phyloP scores from a whole-genome alignment of 148 eudicot species.

The Selenicereus undatus region DNA sequence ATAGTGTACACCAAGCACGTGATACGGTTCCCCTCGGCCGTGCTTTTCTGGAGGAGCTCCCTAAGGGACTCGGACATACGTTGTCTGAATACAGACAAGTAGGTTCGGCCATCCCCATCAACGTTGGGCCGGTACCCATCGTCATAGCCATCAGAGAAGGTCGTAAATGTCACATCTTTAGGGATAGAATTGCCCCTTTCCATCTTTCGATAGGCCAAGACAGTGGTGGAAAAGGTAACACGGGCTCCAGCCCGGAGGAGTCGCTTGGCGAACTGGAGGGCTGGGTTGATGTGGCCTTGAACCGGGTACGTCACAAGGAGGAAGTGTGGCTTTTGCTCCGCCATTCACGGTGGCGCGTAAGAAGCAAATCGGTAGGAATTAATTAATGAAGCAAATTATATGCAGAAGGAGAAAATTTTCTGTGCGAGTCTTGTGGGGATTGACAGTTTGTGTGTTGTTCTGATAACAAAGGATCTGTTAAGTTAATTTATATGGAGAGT shows the following conservation, averaged over 20 bases:
- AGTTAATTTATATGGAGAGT: not conserved
- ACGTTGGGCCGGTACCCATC: constrained; percentile 26
- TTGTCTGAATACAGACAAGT: constrained; percentile 20
- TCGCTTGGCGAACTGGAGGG: constrained; percentile 46
- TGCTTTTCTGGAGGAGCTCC: constrained; percentile 26
- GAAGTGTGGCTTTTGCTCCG: constrained; percentile 33
- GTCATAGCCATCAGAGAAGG: constrained; percentile 52
- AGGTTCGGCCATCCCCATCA: constrained; percentile 16
- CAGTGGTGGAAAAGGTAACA: constrained; percentile 43
- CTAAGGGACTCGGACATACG: constrained; percentile 25
- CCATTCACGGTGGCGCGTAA: constrained; percentile 9
- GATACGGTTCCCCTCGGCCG: constrained; percentile 35
- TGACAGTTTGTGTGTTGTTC: too few species aligned
- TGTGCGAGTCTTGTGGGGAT: not conserved
- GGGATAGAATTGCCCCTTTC: constrained; percentile 10
- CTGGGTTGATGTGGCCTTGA: constrained; percentile 64
- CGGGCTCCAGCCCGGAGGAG: constrained; percentile 31
- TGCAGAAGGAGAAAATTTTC: not conserved
- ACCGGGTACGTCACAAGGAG: constrained; percentile 45
- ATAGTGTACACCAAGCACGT: constrained; percentile 51
- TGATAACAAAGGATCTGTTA: not conserved
- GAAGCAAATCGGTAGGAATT: not conserved
- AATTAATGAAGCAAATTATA: not conserved
- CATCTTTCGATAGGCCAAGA: constrained; percentile 31
- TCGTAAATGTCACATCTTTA: constrained; percentile 27